Evolutionary conservation across 2,329 filamentous ascomycete genomes (phyloP).

Genomic region (Gliomastix tumulicola): DNA sequence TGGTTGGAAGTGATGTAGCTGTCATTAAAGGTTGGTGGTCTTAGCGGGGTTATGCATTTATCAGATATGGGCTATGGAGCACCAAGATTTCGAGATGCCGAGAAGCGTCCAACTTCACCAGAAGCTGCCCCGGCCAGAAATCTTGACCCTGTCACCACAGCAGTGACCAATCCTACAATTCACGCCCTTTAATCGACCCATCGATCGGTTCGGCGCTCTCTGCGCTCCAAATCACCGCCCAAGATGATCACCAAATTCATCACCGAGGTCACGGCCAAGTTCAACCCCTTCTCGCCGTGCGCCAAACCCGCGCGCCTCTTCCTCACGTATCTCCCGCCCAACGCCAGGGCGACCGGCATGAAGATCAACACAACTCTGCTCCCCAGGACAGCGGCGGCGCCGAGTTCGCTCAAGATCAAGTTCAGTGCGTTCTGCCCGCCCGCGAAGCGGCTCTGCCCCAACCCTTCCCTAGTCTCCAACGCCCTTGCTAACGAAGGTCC

Average conservation of each 20-base stretch:
- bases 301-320: conserved; percentile 83
- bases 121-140: background rate
- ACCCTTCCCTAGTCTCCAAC: background rate
- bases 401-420: conserved; percentile 66
- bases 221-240: too few relatives aligned
- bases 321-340: conserved; percentile 75
- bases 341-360: conserved; percentile 66
- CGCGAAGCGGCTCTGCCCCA: background rate
- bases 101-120: too few relatives aligned
- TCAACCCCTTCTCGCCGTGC: conserved; percentile 82
- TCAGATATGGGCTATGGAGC: too few relatives aligned
- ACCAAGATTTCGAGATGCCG: too few relatives aligned
- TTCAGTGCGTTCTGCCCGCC: conserved; percentile 61
- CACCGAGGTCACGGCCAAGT: conserved; percentile 75
- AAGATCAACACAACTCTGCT: conserved; percentile 73
- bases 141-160: too few relatives aligned
- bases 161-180: too few relatives aligned
- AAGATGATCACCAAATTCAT: conserved; percentile 81
- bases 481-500: conserved; percentile 4
- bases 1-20: conserved; percentile 1
- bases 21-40: background rate
- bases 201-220: too few relatives aligned
- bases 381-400: conserved; percentile 59
- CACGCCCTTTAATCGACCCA: too few relatives aligned
- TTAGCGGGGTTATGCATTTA: conserved; percentile 3